Evolutionary conservation across 352 stramenopile species (phyloP).

Genomic region (Poterioochromonas sp.): DNA sequence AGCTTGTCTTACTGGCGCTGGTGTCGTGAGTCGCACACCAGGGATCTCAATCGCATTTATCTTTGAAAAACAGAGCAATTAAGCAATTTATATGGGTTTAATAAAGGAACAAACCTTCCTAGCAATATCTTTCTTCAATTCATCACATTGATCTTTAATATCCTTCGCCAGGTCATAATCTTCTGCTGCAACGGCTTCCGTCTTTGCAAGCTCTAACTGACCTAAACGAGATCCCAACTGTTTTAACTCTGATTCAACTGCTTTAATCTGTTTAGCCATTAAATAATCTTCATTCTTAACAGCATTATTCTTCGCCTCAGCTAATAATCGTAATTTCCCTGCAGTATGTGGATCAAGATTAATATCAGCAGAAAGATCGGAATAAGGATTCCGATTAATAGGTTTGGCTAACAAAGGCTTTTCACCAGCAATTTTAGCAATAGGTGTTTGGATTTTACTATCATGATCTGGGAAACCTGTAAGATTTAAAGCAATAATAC

Average conservation of each 20-base stretch:
- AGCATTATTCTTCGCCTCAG: slow-evolving; percentile 71
- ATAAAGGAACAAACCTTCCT: too few relatives aligned
- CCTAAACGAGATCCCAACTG: slow-evolving; percentile 67
- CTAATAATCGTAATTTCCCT: slow-evolving; percentile 69
- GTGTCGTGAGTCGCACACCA: neutral
- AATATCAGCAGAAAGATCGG: slow-evolving; percentile 67
- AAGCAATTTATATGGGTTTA: too few relatives aligned
- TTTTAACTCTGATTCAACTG: slow-evolving; percentile 48
- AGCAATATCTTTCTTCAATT: slow-evolving; percentile 28
- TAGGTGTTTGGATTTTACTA: neutral
- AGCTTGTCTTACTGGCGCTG: neutral
- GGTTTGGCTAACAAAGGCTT: neutral
- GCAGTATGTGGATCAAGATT: slow-evolving; percentile 76
- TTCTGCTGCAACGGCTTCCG: slow-evolving; percentile 70
- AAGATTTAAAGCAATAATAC: slow-evolving; percentile 79
- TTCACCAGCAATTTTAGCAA: neutral
- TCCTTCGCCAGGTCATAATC: slow-evolving; percentile 79
- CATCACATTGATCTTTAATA: slow-evolving; percentile 62
- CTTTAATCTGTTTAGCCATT: slow-evolving; percentile 73
- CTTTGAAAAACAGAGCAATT: too few relatives aligned
- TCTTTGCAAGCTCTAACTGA: slow-evolving; percentile 69
- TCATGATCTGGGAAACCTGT: slow-evolving; percentile 54
- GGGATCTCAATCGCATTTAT: neutral
- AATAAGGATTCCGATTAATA: slow-evolving; percentile 22
- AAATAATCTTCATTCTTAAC: slow-evolving; percentile 78